Evolutionary conservation across 257 asterid species (phyloP), one percentile per base, ranked within the genome.

Genomic region (Solanum rostratum): DNA sequence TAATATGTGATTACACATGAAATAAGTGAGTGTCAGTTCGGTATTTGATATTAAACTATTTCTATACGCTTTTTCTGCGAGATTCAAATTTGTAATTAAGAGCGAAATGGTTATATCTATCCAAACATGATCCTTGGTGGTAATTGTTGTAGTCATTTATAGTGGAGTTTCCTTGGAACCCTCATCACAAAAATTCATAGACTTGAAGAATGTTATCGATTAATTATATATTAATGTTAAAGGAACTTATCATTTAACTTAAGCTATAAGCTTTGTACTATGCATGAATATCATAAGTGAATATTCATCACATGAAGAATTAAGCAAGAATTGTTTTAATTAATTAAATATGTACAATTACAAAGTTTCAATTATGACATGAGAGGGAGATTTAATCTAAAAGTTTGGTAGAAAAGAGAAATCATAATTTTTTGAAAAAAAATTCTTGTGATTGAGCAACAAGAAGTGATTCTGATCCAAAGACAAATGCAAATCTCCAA

Each of bases 311-410:
- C 13, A 46, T 74, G 16, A 74, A 3, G 10, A 46, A 73, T 43
- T 73, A 73, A 22, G 5, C 59, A 46, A 45, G 59, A 74, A 16
- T 13, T 11, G 37, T 15, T 29, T 66, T 20, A 57, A 20, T 57
- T 60, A 82, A 66, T 27, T 3, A 86, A 30, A 22, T 29, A 52
- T 33, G 41, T 46, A 16, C 70, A 33, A 81, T 39, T 57, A 45
- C 22, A 73, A 57, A 57, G 84, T 70, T 71, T 49, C 29, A n/a
- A 9, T 11, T 70, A 45, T 66, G 27, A 54, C 6, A 65, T 90
- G 93, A 90, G 91, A 90, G 91, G 88, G 93, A 92, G 73, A 66
- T 87, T 84, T 84, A 80, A 90, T 88, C 95, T 83, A 91, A 89
- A 88, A 43, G 91, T 92, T 92, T 90, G 95, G 95, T 90, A 84